Conservation (phyloP, 1,284 basidiomycete genomes). For the Boletus sp. region DNA sequence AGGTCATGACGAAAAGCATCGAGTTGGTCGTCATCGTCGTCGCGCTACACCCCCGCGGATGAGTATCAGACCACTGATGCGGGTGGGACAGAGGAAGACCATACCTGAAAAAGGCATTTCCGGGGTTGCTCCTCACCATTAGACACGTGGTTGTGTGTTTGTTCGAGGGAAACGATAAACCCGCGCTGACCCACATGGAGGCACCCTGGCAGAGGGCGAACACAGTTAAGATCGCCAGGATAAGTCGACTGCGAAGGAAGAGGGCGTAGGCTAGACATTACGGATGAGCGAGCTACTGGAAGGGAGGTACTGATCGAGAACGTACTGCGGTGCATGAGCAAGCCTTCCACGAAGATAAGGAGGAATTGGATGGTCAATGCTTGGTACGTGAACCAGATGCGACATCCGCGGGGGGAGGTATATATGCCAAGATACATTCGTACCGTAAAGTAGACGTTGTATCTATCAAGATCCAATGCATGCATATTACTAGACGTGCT, state of each 20-base stretch:
- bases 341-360: constrained; percentile 7
- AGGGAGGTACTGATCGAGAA: not conserved
- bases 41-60: constrained; percentile 7
- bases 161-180: constrained; percentile 10
- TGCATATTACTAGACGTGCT: not conserved
- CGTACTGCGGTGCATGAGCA: constrained; percentile 20
- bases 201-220: constrained; percentile 12
- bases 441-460: constrained; percentile 17
- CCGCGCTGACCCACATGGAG: constrained; percentile 21
- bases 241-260: constrained; percentile 1
- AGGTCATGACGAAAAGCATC: constrained; percentile 18
- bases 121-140: constrained; percentile 12
- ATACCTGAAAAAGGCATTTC: constrained; percentile 21
- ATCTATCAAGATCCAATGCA: constrained; percentile 6
- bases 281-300: not conserved
- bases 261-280: constrained; percentile 15
- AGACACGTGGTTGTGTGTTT: constrained; percentile 19
- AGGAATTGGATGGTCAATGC: constrained; percentile 17
- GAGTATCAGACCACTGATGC: not conserved
- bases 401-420: constrained; percentile 11
- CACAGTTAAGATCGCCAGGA: constrained; percentile 7
- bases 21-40: constrained; percentile 17
- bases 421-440: constrained; percentile 16
- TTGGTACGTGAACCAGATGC: constrained; percentile 21
- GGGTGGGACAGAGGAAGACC: not conserved